Evolutionary conservation across 345 rosid species (phyloP), one percentile per base, ranked within the genome.

Genomic region (Eucalyptus paniculata): DNA sequence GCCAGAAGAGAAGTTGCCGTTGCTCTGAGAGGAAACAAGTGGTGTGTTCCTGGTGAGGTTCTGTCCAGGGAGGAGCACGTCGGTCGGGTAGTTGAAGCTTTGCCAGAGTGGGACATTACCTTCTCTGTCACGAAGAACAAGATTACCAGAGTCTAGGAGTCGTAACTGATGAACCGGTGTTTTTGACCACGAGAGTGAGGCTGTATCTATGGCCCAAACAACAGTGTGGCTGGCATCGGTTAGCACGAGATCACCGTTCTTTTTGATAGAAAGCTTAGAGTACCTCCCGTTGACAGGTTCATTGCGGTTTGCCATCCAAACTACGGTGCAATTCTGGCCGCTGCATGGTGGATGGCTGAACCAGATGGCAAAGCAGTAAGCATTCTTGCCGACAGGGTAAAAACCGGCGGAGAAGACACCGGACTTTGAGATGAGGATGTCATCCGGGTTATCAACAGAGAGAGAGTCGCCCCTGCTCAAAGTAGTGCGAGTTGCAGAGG

Each of bases 61-160:
- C 49, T 93, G 94, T 6, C 30, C 65, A 40, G 93, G 93, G 86
- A 92, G 92, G 65, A 93, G 92, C 14, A 92, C 91, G n/a, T 93
- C 87, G 4, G 93, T 93, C 4, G 93, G 94, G 30, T 32, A 83
- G 86, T 93, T 91, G 85, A 91, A 92, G 90, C 93, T 92, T 86
- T 92, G 92, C 94, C 93, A 94, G 14, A 60, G 14, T 37, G 89
- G 21, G 21, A 45, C 19, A 10, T 2, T 18, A 14, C 81, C 90
- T 7, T 67, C 44, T 4, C 4, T 2, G 58, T 82, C 40, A 3
- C 16, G 24, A 37, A 92, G 65, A 42, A 90, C 87, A 30, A 93
- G 95, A 88, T 94, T 93, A 6, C 95, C 93, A 14, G 87, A 80
- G 83, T 60, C 67, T 26, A 28, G 67, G 32, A 60, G 67, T 13